Percentiles rank a stretch among this genome's conserved stretches.
Conservation (phyloP, 495 filamentous ascomycete genomes). For the Lichina pygmaea region DNA sequence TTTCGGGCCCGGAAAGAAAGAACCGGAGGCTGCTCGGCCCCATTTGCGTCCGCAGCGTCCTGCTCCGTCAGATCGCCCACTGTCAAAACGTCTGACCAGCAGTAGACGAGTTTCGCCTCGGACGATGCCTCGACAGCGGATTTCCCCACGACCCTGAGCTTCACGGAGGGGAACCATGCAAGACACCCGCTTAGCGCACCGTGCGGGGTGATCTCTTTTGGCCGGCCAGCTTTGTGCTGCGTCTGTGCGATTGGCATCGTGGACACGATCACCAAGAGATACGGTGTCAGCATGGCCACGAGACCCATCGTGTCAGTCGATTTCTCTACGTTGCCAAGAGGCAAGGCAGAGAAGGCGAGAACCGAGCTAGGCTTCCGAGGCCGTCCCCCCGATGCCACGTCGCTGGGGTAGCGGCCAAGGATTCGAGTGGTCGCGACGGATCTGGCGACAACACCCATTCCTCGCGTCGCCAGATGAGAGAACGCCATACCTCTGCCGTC, state of each 20-base stretch:
- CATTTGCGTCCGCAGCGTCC: conserved; percentile 30
- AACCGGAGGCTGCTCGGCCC: conserved; percentile 38
- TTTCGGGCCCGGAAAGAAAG: conserved; percentile 61
- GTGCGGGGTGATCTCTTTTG: conserved; percentile 73
- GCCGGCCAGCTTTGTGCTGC: conserved; percentile 71
- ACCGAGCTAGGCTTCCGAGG: conserved; percentile 84
- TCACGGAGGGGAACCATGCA: conserved; percentile 93
- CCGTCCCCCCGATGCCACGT: conserved; percentile 23
- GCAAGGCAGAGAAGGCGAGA: conserved; percentile 70
- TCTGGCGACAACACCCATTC: conserved; percentile 61
- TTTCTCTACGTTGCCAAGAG: conserved; percentile 75
- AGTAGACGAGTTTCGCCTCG: conserved; percentile 79
- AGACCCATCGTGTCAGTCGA: conserved; percentile 69
- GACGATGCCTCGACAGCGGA: conserved; percentile 23
- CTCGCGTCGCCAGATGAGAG: conserved; percentile 79
- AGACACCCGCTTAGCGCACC: conserved; percentile 78
- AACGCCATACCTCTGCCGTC: conserved; percentile 95
- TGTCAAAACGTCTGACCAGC: conserved; percentile 90
- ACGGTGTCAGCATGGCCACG: conserved; percentile 88
- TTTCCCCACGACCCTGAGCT: conserved; percentile 46
- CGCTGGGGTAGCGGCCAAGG: conserved; percentile 66
- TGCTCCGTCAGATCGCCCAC: conserved; percentile 64
- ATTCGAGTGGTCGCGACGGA: conserved; percentile 75
- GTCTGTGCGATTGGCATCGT: conserved; percentile 90
- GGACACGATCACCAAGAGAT: conserved; percentile 84